A percentile compares a stretch with the other conserved stretches of the same genome.
phyloP scores from a whole-genome alignment of 352 stramenopile species.

The Thalassiosira allenii region DNA sequence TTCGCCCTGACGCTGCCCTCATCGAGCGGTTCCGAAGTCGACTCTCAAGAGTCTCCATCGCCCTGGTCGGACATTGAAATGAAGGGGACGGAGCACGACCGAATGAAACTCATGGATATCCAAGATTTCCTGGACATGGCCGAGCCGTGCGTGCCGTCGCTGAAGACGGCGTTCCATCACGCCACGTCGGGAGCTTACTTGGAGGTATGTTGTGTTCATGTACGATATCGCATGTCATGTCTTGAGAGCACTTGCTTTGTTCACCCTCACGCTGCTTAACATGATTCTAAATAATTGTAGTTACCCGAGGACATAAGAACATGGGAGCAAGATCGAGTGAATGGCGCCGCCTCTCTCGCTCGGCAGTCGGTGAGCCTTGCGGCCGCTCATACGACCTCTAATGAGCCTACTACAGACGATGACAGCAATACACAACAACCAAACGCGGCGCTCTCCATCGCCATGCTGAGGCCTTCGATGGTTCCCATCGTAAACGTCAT shows the following conservation, averaged over 20 bases:
- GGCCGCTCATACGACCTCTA: slow-evolving; percentile 9
- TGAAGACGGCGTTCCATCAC: slow-evolving; percentile 66
- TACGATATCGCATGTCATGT: too few relatives aligned
- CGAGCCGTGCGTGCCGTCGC: slow-evolving; percentile 41
- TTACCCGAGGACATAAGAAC: slow-evolving; percentile 33
- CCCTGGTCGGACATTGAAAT: slow-evolving; percentile 36
- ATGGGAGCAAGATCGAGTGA: slow-evolving; percentile 57
- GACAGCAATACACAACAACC: too few relatives aligned
- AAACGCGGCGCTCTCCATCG: slow-evolving; percentile 36
- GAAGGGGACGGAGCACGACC: slow-evolving; percentile 64
- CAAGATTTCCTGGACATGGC: slow-evolving; percentile 49
- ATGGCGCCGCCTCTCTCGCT: slow-evolving; percentile 56
- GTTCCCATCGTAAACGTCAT: slow-evolving; percentile 67
- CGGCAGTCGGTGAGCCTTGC: slow-evolving; percentile 45
- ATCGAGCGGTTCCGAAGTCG: neutral
- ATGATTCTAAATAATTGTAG: neutral
- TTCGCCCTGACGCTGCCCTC: slow-evolving; percentile 48
- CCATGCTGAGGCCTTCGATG: slow-evolving; percentile 65
- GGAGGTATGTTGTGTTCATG: too few relatives aligned
- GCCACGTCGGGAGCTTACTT: slow-evolving; percentile 51
- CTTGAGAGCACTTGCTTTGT: too few relatives aligned
- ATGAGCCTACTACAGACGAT: too few relatives aligned
- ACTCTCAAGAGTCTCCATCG: neutral
- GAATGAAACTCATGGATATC: slow-evolving; percentile 52
- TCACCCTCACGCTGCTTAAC: neutral